phyloP scores from a whole-genome alignment of 129 eudicot species.

The Oenanthe sinensis region DNA sequence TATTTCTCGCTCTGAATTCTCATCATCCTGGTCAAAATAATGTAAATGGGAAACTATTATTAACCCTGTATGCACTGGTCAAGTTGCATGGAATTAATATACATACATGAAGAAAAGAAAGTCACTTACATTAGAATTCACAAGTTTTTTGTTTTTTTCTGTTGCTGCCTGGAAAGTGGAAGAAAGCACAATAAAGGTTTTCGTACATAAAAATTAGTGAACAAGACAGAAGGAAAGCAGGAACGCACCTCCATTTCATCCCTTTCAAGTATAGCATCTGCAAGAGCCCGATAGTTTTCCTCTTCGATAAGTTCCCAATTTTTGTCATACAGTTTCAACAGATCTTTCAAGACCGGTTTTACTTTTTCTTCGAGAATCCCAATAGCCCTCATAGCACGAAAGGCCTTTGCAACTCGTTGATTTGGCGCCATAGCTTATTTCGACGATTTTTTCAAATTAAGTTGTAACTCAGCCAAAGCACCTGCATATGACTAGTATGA shows the following conservation, averaged over 20 bases:
- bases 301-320: constrained; percentile 88
- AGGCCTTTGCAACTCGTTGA: constrained; percentile 56
- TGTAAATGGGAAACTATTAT: constrained; percentile 5
- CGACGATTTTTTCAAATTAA: neutral
- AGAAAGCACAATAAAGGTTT: constrained; percentile 1
- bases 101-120: constrained; percentile 15
- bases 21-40: constrained; percentile 25
- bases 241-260: constrained; percentile 47
- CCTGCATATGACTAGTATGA: constrained; percentile 10
- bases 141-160: constrained; percentile 38
- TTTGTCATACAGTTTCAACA: constrained; percentile 63
- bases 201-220: neutral
- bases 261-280: constrained; percentile 80
- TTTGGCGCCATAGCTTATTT: constrained; percentile 33
- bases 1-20: constrained; percentile 45
- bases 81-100: neutral
- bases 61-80: neutral
- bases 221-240: neutral
- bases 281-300: constrained; percentile 86
- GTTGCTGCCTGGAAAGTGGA: constrained; percentile 36
- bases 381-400: constrained; percentile 68
- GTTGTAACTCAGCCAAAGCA: neutral
- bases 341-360: constrained; percentile 72
- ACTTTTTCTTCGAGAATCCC: constrained; percentile 68
- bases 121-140: constrained; percentile 35